Base-by-base conservation (phyloP, 192 early-diverging fungal species). In the Kickxella alabastrina region DNA sequence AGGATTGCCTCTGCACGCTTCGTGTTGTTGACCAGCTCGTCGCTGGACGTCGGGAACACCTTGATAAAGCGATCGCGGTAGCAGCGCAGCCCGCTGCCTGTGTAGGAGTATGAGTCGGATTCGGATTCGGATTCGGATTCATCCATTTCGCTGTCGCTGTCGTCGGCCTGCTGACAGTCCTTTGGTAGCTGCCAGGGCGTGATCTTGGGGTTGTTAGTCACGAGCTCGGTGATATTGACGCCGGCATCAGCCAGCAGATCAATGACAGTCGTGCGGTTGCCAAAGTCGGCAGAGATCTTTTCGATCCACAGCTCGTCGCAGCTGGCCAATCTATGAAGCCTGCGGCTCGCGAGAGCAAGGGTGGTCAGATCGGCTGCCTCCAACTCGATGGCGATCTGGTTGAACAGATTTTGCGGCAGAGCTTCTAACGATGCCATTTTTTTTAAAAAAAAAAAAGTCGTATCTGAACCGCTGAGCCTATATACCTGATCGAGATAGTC, bases 231-330 rank as follows among this genome's bases (percentile, higher is more conserved):
- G 17, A 77, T 67, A 9, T 77, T 68, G 18, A 77, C 43, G 14
- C 68, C 68, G 22, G 75, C 57, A 19, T 77, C 68, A 22, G 62
- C 48, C 0, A 77, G 60, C 40, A 71, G 38, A 18, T 63, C 60
- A 21, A 77, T 43, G 26, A 67, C 49, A 10, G 43, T 43, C 36
- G 23, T 42, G n/a, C 75, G 75, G 36, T 61, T 59, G 44, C 68
- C 75, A 57, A 77, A 77, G 41, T 77, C 75, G 5, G 57, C 54
- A 7, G 58, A 47, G 36, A 76, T 54, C 41, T 63, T 59, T 25
- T 65, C 73, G 19, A 76, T 27, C 73, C 73, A 76, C 17, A 76
- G 58, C 21, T 54, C 40, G 48, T 69, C 62, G 42, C 54, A 55
- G 19, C 44, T 44, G 21, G 52, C 53, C 34, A 65, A 32, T 6